Percentiles rank a stretch among this genome's conserved stretches.
Evolutionary conservation across 129 eudicot genomes (phyloP).

Genomic region (Flaveria robusta): DNA sequence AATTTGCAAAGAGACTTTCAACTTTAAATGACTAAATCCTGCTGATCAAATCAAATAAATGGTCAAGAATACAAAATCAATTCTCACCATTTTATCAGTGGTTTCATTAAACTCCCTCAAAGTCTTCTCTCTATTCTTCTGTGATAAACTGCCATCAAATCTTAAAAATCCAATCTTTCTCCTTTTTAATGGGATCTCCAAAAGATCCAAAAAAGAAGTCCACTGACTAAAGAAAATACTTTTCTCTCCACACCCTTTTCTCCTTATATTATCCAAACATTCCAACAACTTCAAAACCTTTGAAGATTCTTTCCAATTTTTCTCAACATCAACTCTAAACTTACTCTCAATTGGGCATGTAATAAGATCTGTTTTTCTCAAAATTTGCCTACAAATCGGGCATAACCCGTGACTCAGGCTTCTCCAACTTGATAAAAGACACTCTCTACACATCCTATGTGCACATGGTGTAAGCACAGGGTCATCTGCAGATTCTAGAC

Average conservation of each 20-base stretch:
- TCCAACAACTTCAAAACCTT: constrained; percentile 65
- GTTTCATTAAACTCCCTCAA: constrained; percentile 78
- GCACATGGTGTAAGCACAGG: constrained; percentile 89
- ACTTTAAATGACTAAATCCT: background rate
- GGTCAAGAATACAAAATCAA: background rate
- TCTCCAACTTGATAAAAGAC: constrained; percentile 76
- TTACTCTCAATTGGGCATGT: constrained; percentile 68
- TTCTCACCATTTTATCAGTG: constrained; percentile 54
- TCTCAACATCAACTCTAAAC: constrained; percentile 67
- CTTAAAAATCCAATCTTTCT: constrained; percentile 62
- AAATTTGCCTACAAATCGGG: constrained; percentile 71
- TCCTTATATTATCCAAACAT: constrained; percentile 50
- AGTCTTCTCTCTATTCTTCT: constrained; percentile 66
- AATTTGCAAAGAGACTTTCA: constrained; percentile 16
- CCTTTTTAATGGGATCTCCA: constrained; percentile 71
- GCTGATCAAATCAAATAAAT: background rate
- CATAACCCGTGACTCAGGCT: constrained; percentile 60
- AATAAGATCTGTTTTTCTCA: constrained; percentile 62
- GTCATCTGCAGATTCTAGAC: constrained; percentile 89
- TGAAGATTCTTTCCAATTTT: constrained; percentile 83
- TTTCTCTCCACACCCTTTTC: constrained; percentile 62
- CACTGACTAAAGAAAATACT: constrained; percentile 90
- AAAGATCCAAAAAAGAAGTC: constrained; percentile 83
- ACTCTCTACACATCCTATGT: constrained; percentile 85
- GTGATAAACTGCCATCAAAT: constrained; percentile 76